Percentiles rank a stretch among this genome's conserved stretches.
Evolutionary conservation across 192 early-diverging fungal species (phyloP).

Genomic region (Tieghemiomyces parasiticus): DNA sequence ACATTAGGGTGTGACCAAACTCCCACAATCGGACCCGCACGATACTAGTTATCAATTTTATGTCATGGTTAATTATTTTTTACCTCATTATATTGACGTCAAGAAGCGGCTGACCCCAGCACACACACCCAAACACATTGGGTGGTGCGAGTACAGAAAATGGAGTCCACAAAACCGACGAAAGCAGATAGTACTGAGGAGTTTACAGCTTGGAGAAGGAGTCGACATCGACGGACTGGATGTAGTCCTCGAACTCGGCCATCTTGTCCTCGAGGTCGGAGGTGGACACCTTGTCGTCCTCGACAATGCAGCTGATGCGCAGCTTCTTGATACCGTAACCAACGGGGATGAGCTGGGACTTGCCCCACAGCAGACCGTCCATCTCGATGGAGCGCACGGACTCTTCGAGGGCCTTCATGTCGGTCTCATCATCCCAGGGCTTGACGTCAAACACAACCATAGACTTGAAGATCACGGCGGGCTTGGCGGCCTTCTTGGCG

Average conservation of each 20-base stretch:
- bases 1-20: no score
- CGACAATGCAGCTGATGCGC: constrained; percentile 80
- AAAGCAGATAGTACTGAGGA: not conserved
- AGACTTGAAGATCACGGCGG: constrained; percentile 81
- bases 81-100: no score
- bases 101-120: no score
- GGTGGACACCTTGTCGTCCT: constrained; percentile 80
- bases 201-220: constrained; percentile 84
- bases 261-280: constrained; percentile 79
- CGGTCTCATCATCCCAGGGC: constrained; percentile 97
- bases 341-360: constrained; percentile 58
- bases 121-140: no score
- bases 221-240: constrained; percentile 84
- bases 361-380: constrained; percentile 87
- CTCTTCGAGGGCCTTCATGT: constrained; percentile 60
- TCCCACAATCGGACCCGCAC: no score
- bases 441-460: constrained; percentile 86
- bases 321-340: constrained; percentile 97
- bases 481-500: constrained; percentile 81
- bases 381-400: constrained; percentile 58
- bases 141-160: no score
- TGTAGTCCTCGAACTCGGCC: constrained; percentile 60
- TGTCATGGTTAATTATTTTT: no score
- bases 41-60: no score
- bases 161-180: not conserved